A percentile compares a stretch with the other conserved stretches of the same genome.
Conservation (phyloP, 2,329 filamentous ascomycete genomes). For the Nothophaeocryptopus gaeumannii region DNA sequence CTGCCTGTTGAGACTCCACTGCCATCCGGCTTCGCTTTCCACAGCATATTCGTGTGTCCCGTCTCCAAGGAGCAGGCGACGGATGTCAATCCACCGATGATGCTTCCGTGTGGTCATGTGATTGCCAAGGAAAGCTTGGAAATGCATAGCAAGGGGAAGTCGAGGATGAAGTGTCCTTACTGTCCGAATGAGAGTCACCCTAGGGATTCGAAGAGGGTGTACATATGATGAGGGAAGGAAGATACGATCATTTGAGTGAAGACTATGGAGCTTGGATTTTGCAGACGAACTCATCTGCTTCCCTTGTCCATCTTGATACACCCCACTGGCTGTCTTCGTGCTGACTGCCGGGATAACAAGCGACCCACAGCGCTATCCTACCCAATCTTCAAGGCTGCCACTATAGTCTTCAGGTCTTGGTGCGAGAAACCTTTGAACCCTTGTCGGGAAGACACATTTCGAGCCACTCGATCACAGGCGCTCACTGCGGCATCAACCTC, state of each 20-base stretch:
- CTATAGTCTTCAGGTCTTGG: not conserved
- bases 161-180: conserved; percentile 90
- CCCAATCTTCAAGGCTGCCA: not conserved
- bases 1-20: conserved; percentile 71
- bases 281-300: too few relatives aligned
- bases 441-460: not conserved
- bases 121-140: conserved; percentile 81
- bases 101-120: conserved; percentile 93
- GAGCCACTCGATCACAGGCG: too few relatives aligned
- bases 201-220: conserved; percentile 70
- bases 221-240: conserved; percentile 25
- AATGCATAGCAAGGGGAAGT: conserved; percentile 69
- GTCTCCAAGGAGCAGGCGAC: conserved; percentile 96
- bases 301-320: too few relatives aligned
- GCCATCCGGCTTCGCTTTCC: conserved; percentile 68
- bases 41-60: conserved; percentile 96
- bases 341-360: too few relatives aligned
- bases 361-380: too few relatives aligned
- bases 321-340: too few relatives aligned
- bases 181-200: conserved; percentile 81
- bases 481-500: too few relatives aligned
- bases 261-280: not conserved
- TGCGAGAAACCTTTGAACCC: not conserved
- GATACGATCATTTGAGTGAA: not conserved
- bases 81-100: conserved; percentile 90